These are phyloP conservation scores for Asterionellopsis glacialis DNA, from an alignment of 108 stramenopile species.

Conservation along the genomic window DNA sequence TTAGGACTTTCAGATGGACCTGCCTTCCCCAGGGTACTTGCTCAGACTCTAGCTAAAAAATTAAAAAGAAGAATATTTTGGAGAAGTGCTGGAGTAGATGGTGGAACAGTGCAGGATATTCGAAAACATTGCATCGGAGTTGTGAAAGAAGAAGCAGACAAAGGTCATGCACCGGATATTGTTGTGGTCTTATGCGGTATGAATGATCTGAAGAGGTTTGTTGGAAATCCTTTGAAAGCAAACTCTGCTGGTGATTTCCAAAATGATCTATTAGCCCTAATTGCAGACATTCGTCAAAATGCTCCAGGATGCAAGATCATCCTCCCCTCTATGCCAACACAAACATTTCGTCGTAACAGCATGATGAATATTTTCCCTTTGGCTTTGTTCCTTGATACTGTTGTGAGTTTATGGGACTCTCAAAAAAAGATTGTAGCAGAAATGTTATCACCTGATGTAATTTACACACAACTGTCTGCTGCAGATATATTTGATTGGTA, in stretches of 20 bases:
- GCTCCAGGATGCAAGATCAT: conserved; percentile 44
- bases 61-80: conserved; percentile 37
- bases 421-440: conserved; percentile 55
- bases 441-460: conserved; percentile 13
- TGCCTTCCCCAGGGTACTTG: conserved; percentile 54
- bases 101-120: conserved; percentile 48
- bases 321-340: conserved; percentile 50
- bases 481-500: conserved; percentile 52
- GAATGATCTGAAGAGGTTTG: conserved; percentile 58
- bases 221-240: conserved; percentile 28
- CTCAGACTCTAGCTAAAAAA: conserved; percentile 40
- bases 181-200: conserved; percentile 58
- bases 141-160: conserved; percentile 38
- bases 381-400: conserved; percentile 45
- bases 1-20: conserved; percentile 23
- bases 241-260: conserved; percentile 32
- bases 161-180: conserved; percentile 39
- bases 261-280: conserved; percentile 27
- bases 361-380: conserved; percentile 62
- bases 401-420: conserved; percentile 59
- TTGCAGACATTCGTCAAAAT: conserved; percentile 32
- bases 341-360: conserved; percentile 59
- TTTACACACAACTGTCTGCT: conserved; percentile 42
- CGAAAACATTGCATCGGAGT: conserved; percentile 43
- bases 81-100: conserved; percentile 73